Evolutionary conservation across 1,284 basidiomycete species (phyloP), one percentile per base, ranked within the genome.

Genomic region (Limonomyces culmigenus): DNA sequence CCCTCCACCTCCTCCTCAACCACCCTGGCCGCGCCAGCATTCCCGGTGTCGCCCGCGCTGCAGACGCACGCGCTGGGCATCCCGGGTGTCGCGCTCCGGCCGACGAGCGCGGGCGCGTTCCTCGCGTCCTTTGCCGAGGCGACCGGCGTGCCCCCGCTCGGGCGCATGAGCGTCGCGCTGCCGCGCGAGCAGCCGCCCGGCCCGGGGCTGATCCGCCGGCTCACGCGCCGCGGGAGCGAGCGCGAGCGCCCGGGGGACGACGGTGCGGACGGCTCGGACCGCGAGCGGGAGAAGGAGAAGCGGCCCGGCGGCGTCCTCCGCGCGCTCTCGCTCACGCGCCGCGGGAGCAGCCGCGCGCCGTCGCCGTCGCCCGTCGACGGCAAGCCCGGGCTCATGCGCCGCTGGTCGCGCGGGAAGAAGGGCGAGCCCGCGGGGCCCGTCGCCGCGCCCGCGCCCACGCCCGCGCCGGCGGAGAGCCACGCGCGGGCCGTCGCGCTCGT

Each of bases 91-190:
- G 23, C 23, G 23, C 23, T 27, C 23, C 23, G 23, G n/a, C 23
- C 23, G 23, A 27, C 23, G 23, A 8, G 8, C 8, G 8, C 8
- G 23, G n/a, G 8, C 23, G 23, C 8, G 23, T 27, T 27, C 41
- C 51, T 0, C 37, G 38, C 2, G 46, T 60, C 14, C 45, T 44
- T n/a, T 50, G 49, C 10, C 36, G 43, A 4, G 40, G 51, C 6
- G 50, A 50, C 18, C 51, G 45, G 39, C 49, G 46, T 31, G 51
- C 54, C 41, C 44, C 44, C 19, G 45, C 45, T 37, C 32, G 42
- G 18, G 49, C 49, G 19, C 19, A 39, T 10, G 23, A 12, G 45
- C 42, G 12, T n/a, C n/a, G 34, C 14, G 13, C 19, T 11, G n/a
- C 6, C 23, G 30, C 36, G 35, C 20, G 43, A 37, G 19, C 37